phyloP scores from a whole-genome alignment of 208 protist species.

The Angomonas ambiguus region DNA sequence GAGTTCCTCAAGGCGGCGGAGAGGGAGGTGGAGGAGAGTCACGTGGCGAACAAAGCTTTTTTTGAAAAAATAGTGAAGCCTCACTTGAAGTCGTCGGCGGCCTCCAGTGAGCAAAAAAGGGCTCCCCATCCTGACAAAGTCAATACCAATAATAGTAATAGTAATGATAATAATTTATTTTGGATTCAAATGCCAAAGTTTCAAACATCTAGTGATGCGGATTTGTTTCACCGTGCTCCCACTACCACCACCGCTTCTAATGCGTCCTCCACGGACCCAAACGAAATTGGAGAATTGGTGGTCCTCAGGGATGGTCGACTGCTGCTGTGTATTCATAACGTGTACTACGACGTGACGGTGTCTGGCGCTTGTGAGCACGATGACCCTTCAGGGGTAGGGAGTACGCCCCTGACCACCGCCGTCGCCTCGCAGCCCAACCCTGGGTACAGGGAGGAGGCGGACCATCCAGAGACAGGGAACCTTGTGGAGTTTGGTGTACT shows the following conservation, averaged over 20 bases:
- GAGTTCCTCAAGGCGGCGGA: slow-evolving; percentile 61
- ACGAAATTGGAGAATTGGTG: slow-evolving; percentile 79
- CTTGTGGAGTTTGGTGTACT: slow-evolving; percentile 71
- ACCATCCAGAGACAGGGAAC: no score
- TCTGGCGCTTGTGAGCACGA: slow-evolving; percentile 29
- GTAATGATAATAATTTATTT: slow-evolving; percentile 24
- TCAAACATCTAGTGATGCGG: slow-evolving; percentile 27
- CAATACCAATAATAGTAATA: not conserved
- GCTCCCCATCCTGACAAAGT: no score
- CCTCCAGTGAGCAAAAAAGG: not conserved
- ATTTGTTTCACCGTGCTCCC: slow-evolving; percentile 17
- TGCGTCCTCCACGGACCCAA: slow-evolving; percentile 50
- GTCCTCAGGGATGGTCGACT: slow-evolving; percentile 78
- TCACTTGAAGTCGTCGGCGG: not conserved
- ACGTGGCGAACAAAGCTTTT: slow-evolving; percentile 58
- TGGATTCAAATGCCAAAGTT: slow-evolving; percentile 85
- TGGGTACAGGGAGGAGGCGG: no score
- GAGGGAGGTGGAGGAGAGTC: slow-evolving; percentile 30
- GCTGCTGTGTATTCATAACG: slow-evolving; percentile 64
- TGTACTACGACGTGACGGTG: slow-evolving; percentile 71
- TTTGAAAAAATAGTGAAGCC: slow-evolving; percentile 26
- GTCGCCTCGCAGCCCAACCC: not conserved
- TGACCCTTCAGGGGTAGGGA: not conserved
- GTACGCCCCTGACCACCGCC: not conserved
- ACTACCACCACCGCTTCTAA: slow-evolving; percentile 12